Conservation (phyloP, 768 basidiomycete species). For the Hemileccinum impolitum region DNA sequence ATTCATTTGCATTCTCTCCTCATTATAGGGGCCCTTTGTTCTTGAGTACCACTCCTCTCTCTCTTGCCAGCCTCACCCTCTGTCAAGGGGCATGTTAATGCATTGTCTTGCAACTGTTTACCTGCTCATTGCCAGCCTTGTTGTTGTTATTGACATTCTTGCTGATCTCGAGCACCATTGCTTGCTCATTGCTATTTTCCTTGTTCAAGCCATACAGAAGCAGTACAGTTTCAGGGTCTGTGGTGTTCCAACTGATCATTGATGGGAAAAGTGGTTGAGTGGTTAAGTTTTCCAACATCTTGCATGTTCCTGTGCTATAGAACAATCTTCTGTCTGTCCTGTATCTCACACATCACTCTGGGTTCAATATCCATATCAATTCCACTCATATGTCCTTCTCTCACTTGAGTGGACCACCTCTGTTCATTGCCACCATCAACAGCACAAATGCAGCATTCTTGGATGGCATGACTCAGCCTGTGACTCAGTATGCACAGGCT, state of each 20-base stretch:
- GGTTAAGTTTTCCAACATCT: constrained; percentile 12
- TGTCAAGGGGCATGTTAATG: too few relatives aligned
- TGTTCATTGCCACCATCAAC: neutral
- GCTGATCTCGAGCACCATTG: too few relatives aligned
- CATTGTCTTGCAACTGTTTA: too few relatives aligned
- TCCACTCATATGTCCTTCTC: neutral
- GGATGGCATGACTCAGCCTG: constrained; percentile 6
- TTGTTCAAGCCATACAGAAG: too few relatives aligned
- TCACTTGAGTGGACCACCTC: neutral
- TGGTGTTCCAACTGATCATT: constrained; percentile 2
- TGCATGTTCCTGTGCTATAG: constrained; percentile 19
- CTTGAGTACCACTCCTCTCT: too few relatives aligned
- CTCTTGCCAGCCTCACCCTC: too few relatives aligned
- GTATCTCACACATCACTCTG: constrained; percentile 3
- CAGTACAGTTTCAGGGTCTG: too few relatives aligned
- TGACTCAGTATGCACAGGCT: neutral
- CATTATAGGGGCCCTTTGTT: too few relatives aligned
- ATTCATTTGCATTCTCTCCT: too few relatives aligned
- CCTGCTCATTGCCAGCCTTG: too few relatives aligned
- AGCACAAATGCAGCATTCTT: constrained; percentile 15
- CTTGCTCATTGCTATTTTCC: too few relatives aligned
- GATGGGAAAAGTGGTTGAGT: neutral
- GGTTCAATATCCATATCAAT: constrained; percentile 6
- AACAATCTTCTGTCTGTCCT: constrained; percentile 20
- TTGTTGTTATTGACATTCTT: too few relatives aligned